Evolutionary conservation across 2,329 filamentous ascomycete genomes (phyloP).

Genomic region (Trichoderma lentiforme): DNA sequence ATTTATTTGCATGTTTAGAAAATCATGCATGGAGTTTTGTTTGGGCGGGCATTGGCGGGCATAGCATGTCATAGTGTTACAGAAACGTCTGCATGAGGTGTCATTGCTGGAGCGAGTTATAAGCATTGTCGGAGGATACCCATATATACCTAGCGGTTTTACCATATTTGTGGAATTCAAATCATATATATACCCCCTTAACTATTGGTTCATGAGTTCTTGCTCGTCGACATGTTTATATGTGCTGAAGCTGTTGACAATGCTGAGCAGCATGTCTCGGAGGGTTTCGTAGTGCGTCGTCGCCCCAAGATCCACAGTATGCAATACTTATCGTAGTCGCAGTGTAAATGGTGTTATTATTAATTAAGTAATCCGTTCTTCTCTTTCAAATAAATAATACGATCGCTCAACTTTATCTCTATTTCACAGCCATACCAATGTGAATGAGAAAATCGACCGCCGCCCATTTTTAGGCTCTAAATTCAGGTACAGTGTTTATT

Average conservation of each 20-base stretch:
- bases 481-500: neutral
- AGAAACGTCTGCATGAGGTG: constrained; percentile 19
- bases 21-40: constrained; percentile 16
- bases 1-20: constrained; percentile 2
- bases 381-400: too few relatives aligned
- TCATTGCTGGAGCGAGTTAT: constrained; percentile 26
- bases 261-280: neutral
- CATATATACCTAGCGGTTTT: constrained; percentile 25
- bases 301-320: neutral
- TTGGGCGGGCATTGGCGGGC: constrained; percentile 16
- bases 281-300: neutral
- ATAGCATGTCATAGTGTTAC: constrained; percentile 20
- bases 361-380: too few relatives aligned
- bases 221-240: neutral
- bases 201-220: neutral
- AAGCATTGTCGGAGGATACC: constrained; percentile 31
- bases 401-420: neutral
- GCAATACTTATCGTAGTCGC: too few relatives aligned
- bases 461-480: neutral
- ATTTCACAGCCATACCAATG: neutral
- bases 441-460: neutral
- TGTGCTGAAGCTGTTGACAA: neutral
- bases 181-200: neutral
- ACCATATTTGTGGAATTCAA: constrained; percentile 12
- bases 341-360: neutral